phyloP scores from a whole-genome alignment of 768 basidiomycete genomes.

The Podaxis mareebaensis region DNA sequence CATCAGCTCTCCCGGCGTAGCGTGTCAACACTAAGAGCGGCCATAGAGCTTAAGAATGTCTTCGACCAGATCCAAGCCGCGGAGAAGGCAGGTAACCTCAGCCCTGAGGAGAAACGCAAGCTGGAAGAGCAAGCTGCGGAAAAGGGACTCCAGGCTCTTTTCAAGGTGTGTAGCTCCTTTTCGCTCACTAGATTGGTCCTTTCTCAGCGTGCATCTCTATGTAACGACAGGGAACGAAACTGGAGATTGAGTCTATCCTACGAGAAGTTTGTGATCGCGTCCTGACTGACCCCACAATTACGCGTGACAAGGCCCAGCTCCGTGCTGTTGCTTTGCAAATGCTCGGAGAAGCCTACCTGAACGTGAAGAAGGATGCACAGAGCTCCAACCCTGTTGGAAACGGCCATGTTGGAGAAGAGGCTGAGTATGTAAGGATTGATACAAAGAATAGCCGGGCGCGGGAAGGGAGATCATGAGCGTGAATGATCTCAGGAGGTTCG shows the following conservation, averaged over 20 bases:
- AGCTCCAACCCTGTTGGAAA: slow-evolving; percentile 18
- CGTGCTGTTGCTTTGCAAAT: slow-evolving; percentile 84
- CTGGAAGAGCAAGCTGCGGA: slow-evolving; percentile 93
- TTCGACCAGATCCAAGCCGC: slow-evolving; percentile 93
- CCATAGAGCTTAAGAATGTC: slow-evolving; percentile 85
- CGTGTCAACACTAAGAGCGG: slow-evolving; percentile 82
- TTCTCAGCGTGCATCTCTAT: background rate
- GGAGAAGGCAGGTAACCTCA: slow-evolving; percentile 79
- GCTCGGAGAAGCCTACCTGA: slow-evolving; percentile 76
- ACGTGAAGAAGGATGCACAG: slow-evolving; percentile 62
- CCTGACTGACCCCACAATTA: slow-evolving; percentile 55
- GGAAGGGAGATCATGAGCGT: slow-evolving; percentile 22
- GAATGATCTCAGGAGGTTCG: background rate
- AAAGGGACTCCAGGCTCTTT: slow-evolving; percentile 87
- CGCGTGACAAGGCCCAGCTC: slow-evolving; percentile 61
- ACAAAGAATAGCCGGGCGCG: slow-evolving; percentile 62
- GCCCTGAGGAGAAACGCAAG: slow-evolving; percentile 75
- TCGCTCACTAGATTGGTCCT: background rate
- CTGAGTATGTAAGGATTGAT: slow-evolving; percentile 82
- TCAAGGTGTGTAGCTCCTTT: slow-evolving; percentile 58
- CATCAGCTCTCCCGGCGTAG: slow-evolving; percentile 34
- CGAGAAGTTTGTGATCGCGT: slow-evolving; percentile 88
- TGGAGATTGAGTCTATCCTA: slow-evolving; percentile 87
- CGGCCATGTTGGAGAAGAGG: slow-evolving; percentile 47
- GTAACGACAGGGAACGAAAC: slow-evolving; percentile 71